phyloP scores from a whole-genome alignment of 2,329 filamentous ascomycete species.

The Aspergillus sp. region DNA sequence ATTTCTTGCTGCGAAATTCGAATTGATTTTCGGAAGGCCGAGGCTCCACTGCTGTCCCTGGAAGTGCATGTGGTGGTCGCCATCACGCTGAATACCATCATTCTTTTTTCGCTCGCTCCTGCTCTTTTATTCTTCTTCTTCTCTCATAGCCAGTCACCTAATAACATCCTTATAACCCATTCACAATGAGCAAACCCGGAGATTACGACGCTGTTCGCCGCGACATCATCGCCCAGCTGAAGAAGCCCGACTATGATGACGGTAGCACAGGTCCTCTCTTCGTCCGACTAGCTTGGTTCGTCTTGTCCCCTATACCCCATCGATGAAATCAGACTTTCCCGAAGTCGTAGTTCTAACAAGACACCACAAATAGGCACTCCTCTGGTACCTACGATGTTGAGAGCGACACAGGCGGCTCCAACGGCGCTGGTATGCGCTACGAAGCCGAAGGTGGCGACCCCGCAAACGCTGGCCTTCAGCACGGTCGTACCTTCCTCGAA shows the following conservation, averaged over 20 bases:
- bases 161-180: neutral
- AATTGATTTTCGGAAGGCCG: slow-evolving; percentile 4
- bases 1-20: neutral
- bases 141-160: neutral
- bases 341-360: neutral
- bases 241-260: slow-evolving; percentile 65
- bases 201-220: slow-evolving; percentile 53
- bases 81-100: neutral
- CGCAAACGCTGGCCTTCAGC: slow-evolving; percentile 63
- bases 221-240: slow-evolving; percentile 54
- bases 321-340: neutral
- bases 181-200: slow-evolving; percentile 34
- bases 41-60: slow-evolving; percentile 7
- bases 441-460: slow-evolving; percentile 64
- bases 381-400: slow-evolving; percentile 61
- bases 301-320: slow-evolving; percentile 4
- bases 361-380: slow-evolving; percentile 52
- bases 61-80: slow-evolving; percentile 8
- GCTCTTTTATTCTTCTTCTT: neutral
- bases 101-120: neutral
- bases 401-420: slow-evolving; percentile 62
- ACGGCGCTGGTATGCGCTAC: slow-evolving; percentile 67
- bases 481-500: slow-evolving; percentile 64
- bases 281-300: slow-evolving; percentile 62
- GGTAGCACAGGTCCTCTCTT: slow-evolving; percentile 64